Evolutionary conservation across 1,284 basidiomycete genomes (phyloP).

Genomic region (Microbotryum scabiosae): DNA sequence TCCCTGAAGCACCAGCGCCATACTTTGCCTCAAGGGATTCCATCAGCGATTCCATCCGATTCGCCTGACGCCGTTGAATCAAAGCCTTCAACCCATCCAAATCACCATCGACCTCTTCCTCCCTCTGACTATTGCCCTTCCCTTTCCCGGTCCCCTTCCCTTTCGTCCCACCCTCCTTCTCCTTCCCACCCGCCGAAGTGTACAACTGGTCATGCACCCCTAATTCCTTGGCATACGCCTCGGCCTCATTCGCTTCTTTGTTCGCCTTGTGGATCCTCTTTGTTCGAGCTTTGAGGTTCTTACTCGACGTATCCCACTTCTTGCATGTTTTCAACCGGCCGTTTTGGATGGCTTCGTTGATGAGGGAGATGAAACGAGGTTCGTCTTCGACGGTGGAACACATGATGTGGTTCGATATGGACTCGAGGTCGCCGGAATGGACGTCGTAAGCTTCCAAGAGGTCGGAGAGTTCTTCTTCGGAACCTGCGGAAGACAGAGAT

Average conservation of each 20-base stretch:
- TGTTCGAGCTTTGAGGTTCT: slow-evolving; percentile 66
- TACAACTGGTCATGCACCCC: slow-evolving; percentile 95
- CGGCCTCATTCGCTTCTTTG: slow-evolving; percentile 78
- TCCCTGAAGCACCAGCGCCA: slow-evolving; percentile 42
- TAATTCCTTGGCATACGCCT: slow-evolving; percentile 71
- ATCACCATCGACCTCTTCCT: slow-evolving; percentile 50
- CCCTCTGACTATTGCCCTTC: slow-evolving; percentile 33
- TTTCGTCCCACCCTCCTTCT: slow-evolving; percentile 47
- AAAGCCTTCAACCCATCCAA: slow-evolving; percentile 67
- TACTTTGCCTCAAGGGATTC: slow-evolving; percentile 56
- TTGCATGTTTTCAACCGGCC: slow-evolving; percentile 52
- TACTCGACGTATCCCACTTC: slow-evolving; percentile 59
- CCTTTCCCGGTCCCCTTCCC: slow-evolving; percentile 51
- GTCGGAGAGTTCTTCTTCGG: slow-evolving; percentile 70
- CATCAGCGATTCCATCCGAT: slow-evolving; percentile 67
- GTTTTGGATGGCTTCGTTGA: slow-evolving; percentile 57
- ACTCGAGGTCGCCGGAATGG: slow-evolving; percentile 59
- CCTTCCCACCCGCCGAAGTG: slow-evolving; percentile 36
- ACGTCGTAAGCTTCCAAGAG: slow-evolving; percentile 62
- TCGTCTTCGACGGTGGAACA: slow-evolving; percentile 69
- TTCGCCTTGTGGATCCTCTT: slow-evolving; percentile 47
- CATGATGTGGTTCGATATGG: slow-evolving; percentile 73
- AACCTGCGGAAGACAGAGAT: slow-evolving; percentile 49
- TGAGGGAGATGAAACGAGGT: slow-evolving; percentile 61
- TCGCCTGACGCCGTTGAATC: slow-evolving; percentile 63